These are phyloP conservation scores for Claviceps sorghi DNA, from an alignment of 2,329 filamentous ascomycete genomes.

Conservation along the genomic window DNA sequence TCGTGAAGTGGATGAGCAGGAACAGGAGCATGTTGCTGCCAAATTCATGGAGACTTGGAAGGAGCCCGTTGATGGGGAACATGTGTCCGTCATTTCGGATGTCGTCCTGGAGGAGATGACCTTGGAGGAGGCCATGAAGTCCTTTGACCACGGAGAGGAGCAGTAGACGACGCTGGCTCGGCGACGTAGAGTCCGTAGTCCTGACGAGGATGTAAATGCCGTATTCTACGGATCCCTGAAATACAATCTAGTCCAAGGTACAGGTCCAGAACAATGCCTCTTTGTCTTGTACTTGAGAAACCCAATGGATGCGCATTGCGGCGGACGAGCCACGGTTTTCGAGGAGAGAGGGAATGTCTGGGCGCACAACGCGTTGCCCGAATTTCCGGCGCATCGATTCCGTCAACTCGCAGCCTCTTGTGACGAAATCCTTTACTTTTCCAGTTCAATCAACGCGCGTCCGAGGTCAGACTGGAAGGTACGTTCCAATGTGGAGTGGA, in stretches of 20 bases:
- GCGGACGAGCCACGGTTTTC: background rate
- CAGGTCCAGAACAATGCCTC: background rate
- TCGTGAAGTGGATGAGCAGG: slow-evolving; percentile 5
- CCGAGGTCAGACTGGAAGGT: too few species aligned
- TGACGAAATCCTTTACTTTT: too few species aligned
- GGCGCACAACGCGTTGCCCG: too few species aligned
- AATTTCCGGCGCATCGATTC: too few species aligned
- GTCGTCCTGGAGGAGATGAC: slow-evolving; percentile 7
- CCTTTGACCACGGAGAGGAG: background rate
- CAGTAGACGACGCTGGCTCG: background rate
- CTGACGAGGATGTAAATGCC: background rate
- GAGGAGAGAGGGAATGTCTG: too few species aligned
- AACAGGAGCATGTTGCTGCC: slow-evolving; percentile 2
- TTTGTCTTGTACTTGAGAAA: background rate
- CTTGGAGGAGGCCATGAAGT: slow-evolving; percentile 1
- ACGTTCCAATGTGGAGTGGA: too few species aligned
- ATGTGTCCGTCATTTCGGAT: slow-evolving; percentile 7
- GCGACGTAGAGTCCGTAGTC: background rate
- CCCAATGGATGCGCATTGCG: too few species aligned
- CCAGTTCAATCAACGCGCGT: too few species aligned
- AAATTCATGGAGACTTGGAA: slow-evolving; percentile 6
- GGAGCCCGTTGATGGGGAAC: slow-evolving; percentile 3
- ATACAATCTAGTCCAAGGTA: background rate
- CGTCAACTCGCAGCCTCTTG: too few species aligned
- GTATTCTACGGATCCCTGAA: background rate